Percentiles rank a stretch among this genome's conserved stretches.
Conservation (phyloP, 305 asterid species). For the Fraxinus sp. region DNA sequence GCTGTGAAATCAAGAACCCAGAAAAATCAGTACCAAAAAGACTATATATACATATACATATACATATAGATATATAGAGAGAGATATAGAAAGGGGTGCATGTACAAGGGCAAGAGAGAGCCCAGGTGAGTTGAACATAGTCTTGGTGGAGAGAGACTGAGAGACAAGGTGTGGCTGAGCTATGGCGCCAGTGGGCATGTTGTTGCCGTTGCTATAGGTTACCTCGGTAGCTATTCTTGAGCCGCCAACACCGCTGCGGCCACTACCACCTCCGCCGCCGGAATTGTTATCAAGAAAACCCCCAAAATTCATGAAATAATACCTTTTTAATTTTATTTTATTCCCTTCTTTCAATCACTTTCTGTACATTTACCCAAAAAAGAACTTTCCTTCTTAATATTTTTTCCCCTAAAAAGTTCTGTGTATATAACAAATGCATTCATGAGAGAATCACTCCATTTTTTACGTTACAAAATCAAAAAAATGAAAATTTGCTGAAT, state of each 20-base stretch:
- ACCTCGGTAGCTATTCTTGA: conserved; percentile 48
- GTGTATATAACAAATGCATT: background rate
- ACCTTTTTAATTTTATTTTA: background rate
- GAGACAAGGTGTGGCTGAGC: conserved; percentile 56
- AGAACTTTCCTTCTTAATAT: background rate
- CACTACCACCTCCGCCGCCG: conserved; percentile 34
- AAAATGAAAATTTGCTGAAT: background rate
- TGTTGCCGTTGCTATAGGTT: conserved; percentile 32
- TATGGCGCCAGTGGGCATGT: conserved; percentile 49
- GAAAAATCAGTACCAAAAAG: background rate
- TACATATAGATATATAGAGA: background rate
- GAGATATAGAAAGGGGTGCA: background rate
- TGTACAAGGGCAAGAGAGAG: conserved; percentile 54
- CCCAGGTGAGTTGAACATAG: conserved; percentile 40
- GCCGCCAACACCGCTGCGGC: conserved; percentile 36
- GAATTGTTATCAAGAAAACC: conserved; percentile 60
- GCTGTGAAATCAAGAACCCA: conserved; percentile 36
- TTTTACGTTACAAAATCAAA: background rate
- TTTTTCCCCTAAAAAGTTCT: background rate
- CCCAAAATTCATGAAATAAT: conserved; percentile 79
- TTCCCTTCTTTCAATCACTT: background rate
- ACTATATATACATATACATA: background rate
- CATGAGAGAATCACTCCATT: background rate
- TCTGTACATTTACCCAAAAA: background rate
- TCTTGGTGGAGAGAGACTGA: conserved; percentile 48